Conservation (phyloP, 1,139 yeast genomes). For the Pichia terricola region DNA sequence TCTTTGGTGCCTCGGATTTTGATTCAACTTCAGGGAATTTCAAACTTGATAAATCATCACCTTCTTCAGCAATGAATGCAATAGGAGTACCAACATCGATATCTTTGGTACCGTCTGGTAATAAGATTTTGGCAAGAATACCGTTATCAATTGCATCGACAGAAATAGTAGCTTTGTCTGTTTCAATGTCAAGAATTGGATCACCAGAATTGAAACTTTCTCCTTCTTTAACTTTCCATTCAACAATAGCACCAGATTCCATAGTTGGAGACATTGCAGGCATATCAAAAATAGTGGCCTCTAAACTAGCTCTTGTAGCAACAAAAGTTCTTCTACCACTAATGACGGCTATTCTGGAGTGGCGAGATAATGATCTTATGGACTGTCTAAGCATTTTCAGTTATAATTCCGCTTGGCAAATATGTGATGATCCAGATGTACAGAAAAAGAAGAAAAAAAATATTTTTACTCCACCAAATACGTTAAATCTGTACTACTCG, state of each 20-base stretch:
- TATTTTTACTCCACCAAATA: too few species aligned
- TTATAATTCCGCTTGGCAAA: too few species aligned
- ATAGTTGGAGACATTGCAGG: constrained; percentile 99
- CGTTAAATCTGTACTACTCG: too few species aligned
- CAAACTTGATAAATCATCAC: constrained; percentile 63
- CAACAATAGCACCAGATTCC: constrained; percentile 95
- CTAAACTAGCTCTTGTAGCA: constrained; percentile 15
- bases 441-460: too few species aligned
- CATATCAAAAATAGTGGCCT: constrained; percentile 68
- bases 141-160: constrained; percentile 96
- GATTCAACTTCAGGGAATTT: constrained; percentile 41
- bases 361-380: too few species aligned
- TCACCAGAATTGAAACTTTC: constrained; percentile 77
- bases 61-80: constrained; percentile 81
- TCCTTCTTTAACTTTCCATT: constrained; percentile 85
- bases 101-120: constrained; percentile 63
- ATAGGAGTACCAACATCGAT: constrained; percentile 84
- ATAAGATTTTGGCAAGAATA: constrained; percentile 66
- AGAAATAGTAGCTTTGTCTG: constrained; percentile 88
- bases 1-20: constrained; percentile 5
- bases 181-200: constrained; percentile 78
- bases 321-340: constrained; percentile 3
- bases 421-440: too few species aligned
- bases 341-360: background rate
- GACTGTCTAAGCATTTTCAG: too few species aligned